Percentiles rank a stretch among this genome's conserved stretches.
Evolutionary conservation across 768 basidiomycete genomes (phyloP).

Genomic region (Suillus clintonianus): DNA sequence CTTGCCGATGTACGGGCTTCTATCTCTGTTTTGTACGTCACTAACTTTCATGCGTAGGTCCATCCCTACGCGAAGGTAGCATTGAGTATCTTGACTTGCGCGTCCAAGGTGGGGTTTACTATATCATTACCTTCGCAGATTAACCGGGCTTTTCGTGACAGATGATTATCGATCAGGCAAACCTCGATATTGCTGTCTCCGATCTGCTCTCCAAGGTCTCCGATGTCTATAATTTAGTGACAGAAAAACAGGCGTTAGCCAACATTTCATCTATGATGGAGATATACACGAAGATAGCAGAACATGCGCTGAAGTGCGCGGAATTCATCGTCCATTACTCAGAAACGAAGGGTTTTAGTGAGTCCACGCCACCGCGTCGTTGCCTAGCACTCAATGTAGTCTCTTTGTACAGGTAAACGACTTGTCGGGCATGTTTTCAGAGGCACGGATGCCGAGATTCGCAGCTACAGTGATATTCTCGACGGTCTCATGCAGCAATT

Average conservation of each 20-base stretch:
- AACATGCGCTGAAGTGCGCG: slow-evolving; percentile 24
- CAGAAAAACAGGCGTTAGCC: background rate
- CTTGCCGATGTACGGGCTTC: background rate
- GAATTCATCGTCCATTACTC: slow-evolving; percentile 31
- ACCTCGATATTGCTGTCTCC: background rate
- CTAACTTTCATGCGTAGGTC: background rate
- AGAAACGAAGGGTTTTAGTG: slow-evolving; percentile 22
- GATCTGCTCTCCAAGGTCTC: background rate
- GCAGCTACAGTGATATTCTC: background rate
- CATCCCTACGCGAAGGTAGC: background rate
- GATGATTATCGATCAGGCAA: background rate
- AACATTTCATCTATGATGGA: background rate
- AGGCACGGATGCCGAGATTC: background rate
- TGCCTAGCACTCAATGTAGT: background rate
- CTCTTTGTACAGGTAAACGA: background rate
- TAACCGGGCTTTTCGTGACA: background rate
- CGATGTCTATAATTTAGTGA: background rate
- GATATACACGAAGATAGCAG: background rate
- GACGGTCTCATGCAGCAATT: slow-evolving; percentile 7
- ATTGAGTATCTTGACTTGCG: background rate
- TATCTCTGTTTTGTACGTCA: background rate
- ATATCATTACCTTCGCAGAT: background rate
- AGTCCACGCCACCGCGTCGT: background rate
- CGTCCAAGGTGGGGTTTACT: background rate
- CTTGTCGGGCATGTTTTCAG: background rate